Percentiles rank a stretch among this genome's conserved stretches.
Conservation (phyloP, 164 flowering plant genomes). For the Amborella trichopoda region DNA sequence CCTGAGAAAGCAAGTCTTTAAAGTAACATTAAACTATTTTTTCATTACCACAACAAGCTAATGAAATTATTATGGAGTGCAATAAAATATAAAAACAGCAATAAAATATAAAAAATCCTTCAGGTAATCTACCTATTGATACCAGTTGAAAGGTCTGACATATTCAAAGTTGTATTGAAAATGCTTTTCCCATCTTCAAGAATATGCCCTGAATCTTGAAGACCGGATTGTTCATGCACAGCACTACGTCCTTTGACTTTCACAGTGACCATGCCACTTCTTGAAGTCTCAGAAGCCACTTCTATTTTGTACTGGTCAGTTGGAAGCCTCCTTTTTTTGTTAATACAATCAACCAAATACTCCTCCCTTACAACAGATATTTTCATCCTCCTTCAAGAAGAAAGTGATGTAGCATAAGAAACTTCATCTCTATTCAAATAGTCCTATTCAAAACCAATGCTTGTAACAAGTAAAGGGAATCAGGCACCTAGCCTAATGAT, state of each 20-base stretch:
- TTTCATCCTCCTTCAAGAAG: constrained; percentile 71
- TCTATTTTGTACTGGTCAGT: constrained; percentile 63
- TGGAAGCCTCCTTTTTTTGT: constrained; percentile 67
- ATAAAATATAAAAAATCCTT: no score
- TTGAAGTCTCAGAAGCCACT: constrained; percentile 31
- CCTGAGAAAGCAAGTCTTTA: no score
- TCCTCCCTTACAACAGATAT: constrained; percentile 78
- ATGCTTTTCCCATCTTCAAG: constrained; percentile 82
- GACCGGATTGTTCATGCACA: constrained; percentile 87
- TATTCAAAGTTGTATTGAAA: constrained; percentile 80
- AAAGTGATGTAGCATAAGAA: no score
- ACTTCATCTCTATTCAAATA: no score
- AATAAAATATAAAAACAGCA: no score
- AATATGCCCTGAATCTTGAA: constrained; percentile 89
- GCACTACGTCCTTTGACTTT: constrained; percentile 92
- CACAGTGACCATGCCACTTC: constrained; percentile 42
- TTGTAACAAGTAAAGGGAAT: no score
- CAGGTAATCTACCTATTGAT: constrained; percentile 79
- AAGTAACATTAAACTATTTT: no score
- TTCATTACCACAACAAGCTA: no score
- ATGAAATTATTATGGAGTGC: no score
- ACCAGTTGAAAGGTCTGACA: constrained; percentile 92
- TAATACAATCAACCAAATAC: constrained; percentile 68
- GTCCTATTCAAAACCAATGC: no score
- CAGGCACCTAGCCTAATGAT: no score